Percentiles rank a stretch among this genome's conserved stretches.
Evolutionary conservation across 2,329 filamentous ascomycete genomes (phyloP).

Genomic region (Fusarium agapanthi): DNA sequence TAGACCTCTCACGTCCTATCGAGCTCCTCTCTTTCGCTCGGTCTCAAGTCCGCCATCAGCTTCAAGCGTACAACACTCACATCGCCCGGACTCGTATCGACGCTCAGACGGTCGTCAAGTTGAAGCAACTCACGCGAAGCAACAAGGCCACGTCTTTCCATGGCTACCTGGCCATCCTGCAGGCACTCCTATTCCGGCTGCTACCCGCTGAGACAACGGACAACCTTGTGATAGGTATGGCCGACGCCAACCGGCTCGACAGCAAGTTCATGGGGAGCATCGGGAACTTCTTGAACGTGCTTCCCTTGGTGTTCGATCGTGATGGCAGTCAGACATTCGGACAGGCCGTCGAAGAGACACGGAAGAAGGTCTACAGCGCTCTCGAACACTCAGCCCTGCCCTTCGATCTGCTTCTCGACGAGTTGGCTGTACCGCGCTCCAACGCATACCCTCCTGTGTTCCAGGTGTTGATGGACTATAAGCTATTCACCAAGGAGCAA

Average conservation of each 20-base stretch:
- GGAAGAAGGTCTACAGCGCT: neutral
- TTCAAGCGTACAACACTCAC: neutral
- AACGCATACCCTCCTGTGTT: neutral
- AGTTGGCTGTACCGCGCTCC: neutral
- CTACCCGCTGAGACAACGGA: neutral
- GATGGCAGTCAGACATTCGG: neutral
- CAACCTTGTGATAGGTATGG: neutral
- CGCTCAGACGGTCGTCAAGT: neutral
- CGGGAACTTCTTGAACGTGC: neutral
- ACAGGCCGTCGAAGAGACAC: neutral
- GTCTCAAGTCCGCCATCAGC: neutral
- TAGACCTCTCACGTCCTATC: neutral
- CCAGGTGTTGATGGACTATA: neutral
- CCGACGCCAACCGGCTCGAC: neutral
- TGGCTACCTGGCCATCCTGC: neutral
- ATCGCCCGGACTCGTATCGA: neutral
- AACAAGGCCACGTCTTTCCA: neutral
- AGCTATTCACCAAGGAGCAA: neutral
- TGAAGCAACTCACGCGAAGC: neutral
- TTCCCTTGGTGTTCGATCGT: neutral
- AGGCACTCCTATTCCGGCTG: neutral
- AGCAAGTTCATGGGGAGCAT: neutral
- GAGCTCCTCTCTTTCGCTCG: neutral
- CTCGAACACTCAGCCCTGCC: neutral
- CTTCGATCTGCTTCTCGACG: neutral